Evolutionary conservation across 1,139 yeast genomes (phyloP).

Genomic region (Magnusiomyces fungicola): DNA sequence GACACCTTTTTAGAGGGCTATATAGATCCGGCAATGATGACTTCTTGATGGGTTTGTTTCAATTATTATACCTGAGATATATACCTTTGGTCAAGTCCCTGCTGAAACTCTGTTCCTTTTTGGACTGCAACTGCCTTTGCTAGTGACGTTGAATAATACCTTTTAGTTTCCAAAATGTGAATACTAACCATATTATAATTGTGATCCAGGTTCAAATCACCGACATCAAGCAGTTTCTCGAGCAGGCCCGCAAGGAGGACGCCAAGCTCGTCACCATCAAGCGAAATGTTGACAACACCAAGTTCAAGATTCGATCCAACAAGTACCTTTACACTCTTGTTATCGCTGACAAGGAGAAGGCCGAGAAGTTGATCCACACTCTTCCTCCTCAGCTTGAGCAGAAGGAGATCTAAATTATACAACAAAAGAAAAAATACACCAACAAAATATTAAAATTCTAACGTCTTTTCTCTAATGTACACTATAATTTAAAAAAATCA

Average conservation of each 20-base stretch:
- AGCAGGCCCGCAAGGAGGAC: constrained; percentile 95
- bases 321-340: constrained; percentile 92
- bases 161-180: too few species aligned
- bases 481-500: neutral
- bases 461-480: neutral
- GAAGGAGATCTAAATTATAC: constrained; percentile 33
- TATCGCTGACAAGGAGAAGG: constrained; percentile 94
- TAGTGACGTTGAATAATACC: too few species aligned
- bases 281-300: constrained; percentile 91
- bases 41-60: too few species aligned
- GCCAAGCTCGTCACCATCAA: constrained; percentile 88
- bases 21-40: too few species aligned
- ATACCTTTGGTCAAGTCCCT: too few species aligned
- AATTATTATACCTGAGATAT: too few species aligned
- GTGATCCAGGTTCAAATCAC: constrained; percentile 65
- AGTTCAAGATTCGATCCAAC: constrained; percentile 98
- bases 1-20: too few species aligned
- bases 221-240: constrained; percentile 97
- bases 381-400: constrained; percentile 91
- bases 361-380: constrained; percentile 96
- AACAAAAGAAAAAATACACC: neutral
- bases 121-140: too few species aligned
- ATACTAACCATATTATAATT: too few species aligned
- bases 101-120: too few species aligned
- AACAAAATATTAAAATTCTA: constrained; percentile 1